Conservation (phyloP, 2,329 filamentous ascomycete species). For the Exophiala sideris region DNA sequence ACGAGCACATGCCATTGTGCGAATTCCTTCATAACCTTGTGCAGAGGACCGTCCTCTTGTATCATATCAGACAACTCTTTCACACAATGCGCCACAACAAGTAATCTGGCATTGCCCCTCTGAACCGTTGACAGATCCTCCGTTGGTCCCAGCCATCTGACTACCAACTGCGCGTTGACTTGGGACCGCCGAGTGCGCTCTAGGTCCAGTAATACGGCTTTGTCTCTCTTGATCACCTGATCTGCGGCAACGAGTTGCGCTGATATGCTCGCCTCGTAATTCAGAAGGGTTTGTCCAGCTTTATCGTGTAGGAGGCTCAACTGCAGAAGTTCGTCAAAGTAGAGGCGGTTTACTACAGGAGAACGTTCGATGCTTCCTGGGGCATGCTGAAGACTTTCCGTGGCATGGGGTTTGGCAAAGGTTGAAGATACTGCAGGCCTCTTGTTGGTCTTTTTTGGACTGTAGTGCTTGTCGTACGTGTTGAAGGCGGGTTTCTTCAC, state of each 20-base stretch:
- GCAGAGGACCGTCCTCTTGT: slow-evolving; percentile 8
- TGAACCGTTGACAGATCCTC: not conserved
- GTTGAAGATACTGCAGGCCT: not conserved
- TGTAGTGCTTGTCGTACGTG: slow-evolving; percentile 39
- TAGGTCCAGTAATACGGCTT: slow-evolving; percentile 19
- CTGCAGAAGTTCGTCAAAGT: slow-evolving; percentile 45
- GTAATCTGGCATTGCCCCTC: slow-evolving; percentile 3
- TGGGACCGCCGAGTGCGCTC: slow-evolving; percentile 38
- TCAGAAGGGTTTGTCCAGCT: slow-evolving; percentile 11
- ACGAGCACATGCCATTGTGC: slow-evolving; percentile 10
- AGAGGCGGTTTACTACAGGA: slow-evolving; percentile 16
- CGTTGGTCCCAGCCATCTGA: slow-evolving; percentile 6
- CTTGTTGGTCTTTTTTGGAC: slow-evolving; percentile 36
- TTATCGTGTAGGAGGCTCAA: slow-evolving; percentile 37
- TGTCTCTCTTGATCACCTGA: slow-evolving; percentile 32
- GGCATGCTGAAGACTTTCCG: slow-evolving; percentile 33
- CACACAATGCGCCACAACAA: slow-evolving; percentile 13
- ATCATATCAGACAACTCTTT: slow-evolving; percentile 6
- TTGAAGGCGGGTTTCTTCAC: slow-evolving; percentile 33
- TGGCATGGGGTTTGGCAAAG: slow-evolving; percentile 10
- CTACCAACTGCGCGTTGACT: slow-evolving; percentile 30
- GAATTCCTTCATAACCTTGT: slow-evolving; percentile 10
- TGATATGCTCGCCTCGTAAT: slow-evolving; percentile 14
- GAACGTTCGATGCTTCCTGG: slow-evolving; percentile 31
- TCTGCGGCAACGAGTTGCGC: slow-evolving; percentile 1